These are phyloP conservation scores for Hemileccinum impolitum DNA, from an alignment of 768 basidiomycete genomes.

Conservation along the genomic window DNA sequence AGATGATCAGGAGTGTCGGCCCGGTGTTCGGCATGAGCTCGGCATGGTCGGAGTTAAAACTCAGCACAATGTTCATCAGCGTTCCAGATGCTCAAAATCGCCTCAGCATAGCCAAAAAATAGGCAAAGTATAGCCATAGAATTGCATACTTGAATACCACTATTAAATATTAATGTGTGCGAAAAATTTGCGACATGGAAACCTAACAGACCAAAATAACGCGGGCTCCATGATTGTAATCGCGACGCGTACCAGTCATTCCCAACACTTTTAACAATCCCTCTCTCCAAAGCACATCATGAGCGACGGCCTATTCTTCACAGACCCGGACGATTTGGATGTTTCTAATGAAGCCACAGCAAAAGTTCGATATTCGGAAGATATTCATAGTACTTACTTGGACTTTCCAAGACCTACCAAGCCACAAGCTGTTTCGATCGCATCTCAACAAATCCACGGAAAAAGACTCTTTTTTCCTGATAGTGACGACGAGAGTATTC, in stretches of 20 bases:
- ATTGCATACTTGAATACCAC: too few species aligned
- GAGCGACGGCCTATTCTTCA: slow-evolving; percentile 48
- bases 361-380: slow-evolving; percentile 7
- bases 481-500: slow-evolving; percentile 42
- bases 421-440: slow-evolving; percentile 1
- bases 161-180: too few species aligned
- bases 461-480: slow-evolving; percentile 40
- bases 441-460: slow-evolving; percentile 18
- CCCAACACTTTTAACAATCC: neutral
- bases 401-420: neutral
- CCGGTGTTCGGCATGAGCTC: too few species aligned
- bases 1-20: too few species aligned
- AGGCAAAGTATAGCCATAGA: too few species aligned
- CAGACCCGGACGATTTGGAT: slow-evolving; percentile 52
- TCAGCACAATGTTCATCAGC: too few species aligned
- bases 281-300: slow-evolving; percentile 3
- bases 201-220: slow-evolving; percentile 28
- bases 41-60: too few species aligned
- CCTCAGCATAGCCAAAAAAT: too few species aligned
- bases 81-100: too few species aligned
- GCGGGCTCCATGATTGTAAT: slow-evolving; percentile 1
- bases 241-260: slow-evolving; percentile 4
- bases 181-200: too few species aligned
- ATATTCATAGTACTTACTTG: neutral
- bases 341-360: slow-evolving; percentile 13